Evolutionary conservation across 345 rosid genomes (phyloP), one percentile per base, ranked within the genome.

Genomic region (Aquilaria sinensis): DNA sequence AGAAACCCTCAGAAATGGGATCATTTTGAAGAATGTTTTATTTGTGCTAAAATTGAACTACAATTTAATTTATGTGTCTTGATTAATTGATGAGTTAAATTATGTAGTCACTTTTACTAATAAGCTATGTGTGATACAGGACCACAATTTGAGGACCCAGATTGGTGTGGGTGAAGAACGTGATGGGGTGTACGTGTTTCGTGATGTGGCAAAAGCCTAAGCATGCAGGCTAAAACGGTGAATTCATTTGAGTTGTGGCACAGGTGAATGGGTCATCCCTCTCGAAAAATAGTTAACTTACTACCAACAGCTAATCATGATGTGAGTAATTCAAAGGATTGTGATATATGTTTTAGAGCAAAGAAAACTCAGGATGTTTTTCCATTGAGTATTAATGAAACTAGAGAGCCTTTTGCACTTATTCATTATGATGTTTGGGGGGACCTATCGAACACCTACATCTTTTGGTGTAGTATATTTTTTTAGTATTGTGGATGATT

Each of bases 381-480:
- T 37, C 43, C 43, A 3, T 37, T 37, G 7, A 37, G 43, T 7
- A 37, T 37, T 0, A 65, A 50, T 52, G 70, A 70, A 60, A 47
- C 69, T 1, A 37, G 1, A 0, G 33, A 47, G 1, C 5, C 2
- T 33, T 71, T 71, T 67, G 59, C 62, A 2, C 2, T 70, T 10
- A 67, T 69, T 2, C 74, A 74, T 65, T 74, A 55, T 56, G 63
- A 74, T 51, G 47, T 74, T 2, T 23, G 1, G 23, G 23, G 23
- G 23, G 23, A 1, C 23, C 23, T 23, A 23, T 49, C 4, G 15
- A 10, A 31, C 29, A 1, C 6, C 43, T 0, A 3, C 63, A 31
- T 7, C 55, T 0, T 63, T 48, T 56, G 61, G 51, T 0, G 61
- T 46, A 0, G 1, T 3, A 29, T 63, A 64, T 55, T 69, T 74